Evolutionary conservation across 768 basidiomycete species (phyloP).

Genomic region (Lyophyllum atratum): DNA sequence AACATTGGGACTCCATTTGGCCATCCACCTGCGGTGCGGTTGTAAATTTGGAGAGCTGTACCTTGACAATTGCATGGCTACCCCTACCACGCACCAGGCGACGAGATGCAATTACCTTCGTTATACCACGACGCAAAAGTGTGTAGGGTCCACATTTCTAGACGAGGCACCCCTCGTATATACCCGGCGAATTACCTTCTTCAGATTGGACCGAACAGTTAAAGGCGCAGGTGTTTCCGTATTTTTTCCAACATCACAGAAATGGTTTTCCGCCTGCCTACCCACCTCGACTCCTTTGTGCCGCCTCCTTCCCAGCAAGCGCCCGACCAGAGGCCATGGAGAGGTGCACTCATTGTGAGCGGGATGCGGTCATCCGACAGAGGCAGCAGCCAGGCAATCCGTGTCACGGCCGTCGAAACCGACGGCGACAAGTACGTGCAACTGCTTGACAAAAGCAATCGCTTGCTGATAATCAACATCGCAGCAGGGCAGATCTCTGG

Average conservation of each 20-base stretch:
- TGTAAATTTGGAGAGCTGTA: slow-evolving; percentile 24
- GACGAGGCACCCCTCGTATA: slow-evolving; percentile 18
- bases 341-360: slow-evolving; percentile 54
- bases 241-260: slow-evolving; percentile 31
- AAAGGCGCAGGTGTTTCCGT: slow-evolving; percentile 35
- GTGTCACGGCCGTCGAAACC: slow-evolving; percentile 66
- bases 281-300: slow-evolving; percentile 59
- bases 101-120: slow-evolving; percentile 28
- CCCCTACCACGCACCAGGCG: slow-evolving; percentile 32
- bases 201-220: slow-evolving; percentile 33
- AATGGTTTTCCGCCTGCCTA: slow-evolving; percentile 67
- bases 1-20: slow-evolving; percentile 22
- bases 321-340: slow-evolving; percentile 51
- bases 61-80: slow-evolving; percentile 36
- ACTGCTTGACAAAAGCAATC: slow-evolving; percentile 7
- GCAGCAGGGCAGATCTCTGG: slow-evolving; percentile 58
- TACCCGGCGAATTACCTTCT: slow-evolving; percentile 18
- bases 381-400: slow-evolving; percentile 51
- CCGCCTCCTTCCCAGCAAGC: slow-evolving; percentile 54
- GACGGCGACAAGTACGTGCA: slow-evolving; percentile 68
- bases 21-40: slow-evolving; percentile 11
- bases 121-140: slow-evolving; percentile 13
- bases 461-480: slow-evolving; percentile 29
- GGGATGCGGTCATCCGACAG: slow-evolving; percentile 50
- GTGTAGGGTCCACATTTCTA: slow-evolving; percentile 12